phyloP scores from a whole-genome alignment of 2,329 filamentous ascomycete species.

The Aspergillus fumigatus region DNA sequence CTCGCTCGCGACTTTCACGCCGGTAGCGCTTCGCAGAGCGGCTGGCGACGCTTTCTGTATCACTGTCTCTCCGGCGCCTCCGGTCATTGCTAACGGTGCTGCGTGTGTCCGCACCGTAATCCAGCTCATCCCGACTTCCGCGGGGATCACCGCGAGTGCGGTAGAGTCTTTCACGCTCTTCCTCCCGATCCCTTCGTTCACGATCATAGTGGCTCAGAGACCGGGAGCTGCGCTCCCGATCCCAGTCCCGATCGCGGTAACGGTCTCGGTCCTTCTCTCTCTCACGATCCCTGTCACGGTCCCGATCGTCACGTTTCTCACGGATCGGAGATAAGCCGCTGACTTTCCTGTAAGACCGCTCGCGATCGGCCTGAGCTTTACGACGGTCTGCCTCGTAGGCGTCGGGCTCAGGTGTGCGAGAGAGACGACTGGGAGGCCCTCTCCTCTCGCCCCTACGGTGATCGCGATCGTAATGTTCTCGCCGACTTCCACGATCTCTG shows the following conservation, averaged over 20 bases:
- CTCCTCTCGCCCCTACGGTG: conserved; percentile 45
- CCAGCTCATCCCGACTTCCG: conserved; percentile 78
- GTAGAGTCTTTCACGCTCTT: conserved; percentile 84
- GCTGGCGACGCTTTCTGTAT: conserved; percentile 57
- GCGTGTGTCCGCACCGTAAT: conserved; percentile 71
- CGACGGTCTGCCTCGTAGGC: conserved; percentile 93
- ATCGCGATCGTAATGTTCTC: conserved; percentile 53
- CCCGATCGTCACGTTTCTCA: conserved; percentile 33
- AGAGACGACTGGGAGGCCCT: conserved; percentile 54
- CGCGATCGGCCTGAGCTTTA: conserved; percentile 88
- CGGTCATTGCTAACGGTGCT: conserved; percentile 61
- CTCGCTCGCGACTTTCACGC: conserved; percentile 37
- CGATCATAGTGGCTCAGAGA: conserved; percentile 61
- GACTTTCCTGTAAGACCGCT: conserved; percentile 86
- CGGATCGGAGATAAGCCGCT: conserved; percentile 54
- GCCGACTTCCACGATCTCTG: conserved; percentile 43
- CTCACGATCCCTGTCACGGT: conserved; percentile 34
- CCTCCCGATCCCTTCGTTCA: conserved; percentile 81
- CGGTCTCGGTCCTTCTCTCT: conserved; percentile 36
- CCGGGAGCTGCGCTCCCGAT: conserved; percentile 30
- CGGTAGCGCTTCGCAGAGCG: conserved; percentile 58
- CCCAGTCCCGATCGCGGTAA: conserved; percentile 35
- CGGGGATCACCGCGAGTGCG: conserved; percentile 74
- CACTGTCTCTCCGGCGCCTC: conserved; percentile 73
- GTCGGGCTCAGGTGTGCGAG: conserved; percentile 86